These are phyloP conservation scores for Allium fistulosum DNA, from an alignment of 106 monocot genomes.

Conservation along the genomic window DNA sequence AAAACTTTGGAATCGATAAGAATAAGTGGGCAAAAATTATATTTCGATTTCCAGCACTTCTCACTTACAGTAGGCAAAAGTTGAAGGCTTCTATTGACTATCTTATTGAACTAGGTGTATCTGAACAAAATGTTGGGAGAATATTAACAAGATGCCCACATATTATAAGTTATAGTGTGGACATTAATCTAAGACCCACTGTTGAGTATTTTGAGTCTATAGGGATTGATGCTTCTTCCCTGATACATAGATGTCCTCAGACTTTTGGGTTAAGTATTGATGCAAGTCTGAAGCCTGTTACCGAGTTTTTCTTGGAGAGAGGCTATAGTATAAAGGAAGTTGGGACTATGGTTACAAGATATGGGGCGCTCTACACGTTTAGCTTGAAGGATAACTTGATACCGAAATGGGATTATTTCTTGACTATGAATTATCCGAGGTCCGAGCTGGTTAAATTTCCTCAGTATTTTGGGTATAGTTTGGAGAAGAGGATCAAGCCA, in stretches of 20 bases:
- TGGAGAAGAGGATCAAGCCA: constrained; percentile 75
- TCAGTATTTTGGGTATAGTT: constrained; percentile 84
- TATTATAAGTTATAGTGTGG: constrained; percentile 83
- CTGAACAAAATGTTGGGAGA: constrained; percentile 71
- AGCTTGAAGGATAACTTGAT: constrained; percentile 64
- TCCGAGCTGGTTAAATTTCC: constrained; percentile 91
- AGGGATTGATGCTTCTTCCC: constrained; percentile 54
- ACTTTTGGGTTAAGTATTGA: constrained; percentile 87
- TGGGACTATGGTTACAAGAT: constrained; percentile 65
- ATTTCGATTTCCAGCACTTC: constrained; percentile 74
- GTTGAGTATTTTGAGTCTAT: constrained; percentile 66
- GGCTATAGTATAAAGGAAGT: constrained; percentile 61
- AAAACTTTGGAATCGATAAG: constrained; percentile 76
- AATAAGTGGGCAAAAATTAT: constrained; percentile 83
- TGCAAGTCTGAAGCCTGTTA: constrained; percentile 76
- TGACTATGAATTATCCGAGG: constrained; percentile 61
- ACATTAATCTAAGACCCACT: constrained; percentile 72
- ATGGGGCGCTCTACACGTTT: constrained; percentile 81
- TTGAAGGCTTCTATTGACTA: constrained; percentile 55
- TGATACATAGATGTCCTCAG: constrained; percentile 72
- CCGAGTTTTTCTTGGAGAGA: constrained; percentile 77
- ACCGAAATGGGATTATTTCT: constrained; percentile 94
- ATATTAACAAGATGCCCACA: constrained; percentile 90
- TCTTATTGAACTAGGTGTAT: constrained; percentile 63
- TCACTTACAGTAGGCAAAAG: constrained; percentile 91